A percentile compares a stretch with the other conserved stretches of the same genome.
These are phyloP conservation scores for Setaria italica DNA, from an alignment of 202 grass and related monocot genomes.

Conservation along the genomic window DNA sequence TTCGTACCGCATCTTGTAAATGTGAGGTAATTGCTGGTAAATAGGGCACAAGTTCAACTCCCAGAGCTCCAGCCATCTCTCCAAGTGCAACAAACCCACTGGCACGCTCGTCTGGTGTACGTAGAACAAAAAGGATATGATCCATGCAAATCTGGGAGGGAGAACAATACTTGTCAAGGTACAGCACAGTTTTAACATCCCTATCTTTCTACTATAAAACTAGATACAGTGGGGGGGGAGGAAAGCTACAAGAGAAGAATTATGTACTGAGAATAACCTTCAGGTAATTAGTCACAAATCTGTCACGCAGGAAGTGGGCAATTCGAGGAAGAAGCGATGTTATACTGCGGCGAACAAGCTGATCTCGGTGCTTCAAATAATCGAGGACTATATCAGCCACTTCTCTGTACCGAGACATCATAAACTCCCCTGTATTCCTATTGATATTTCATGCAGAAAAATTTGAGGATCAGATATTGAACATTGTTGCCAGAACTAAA, in stretches of 20 bases:
- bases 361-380: constrained; percentile 88
- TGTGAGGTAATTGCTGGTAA: constrained; percentile 78
- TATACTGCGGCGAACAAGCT: constrained; percentile 97
- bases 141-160: constrained; percentile 92
- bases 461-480: constrained; percentile 39
- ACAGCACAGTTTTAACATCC: neutral
- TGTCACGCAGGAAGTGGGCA: constrained; percentile 97
- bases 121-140: constrained; percentile 94
- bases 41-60: constrained; percentile 89
- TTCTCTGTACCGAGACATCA: constrained; percentile 99
- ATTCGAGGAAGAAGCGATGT: constrained; percentile 99
- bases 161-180: constrained; percentile 40
- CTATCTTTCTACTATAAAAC: neutral
- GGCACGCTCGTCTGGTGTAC: constrained; percentile 86
- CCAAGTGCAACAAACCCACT: constrained; percentile 98
- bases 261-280: constrained; percentile 63
- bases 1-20: constrained; percentile 86
- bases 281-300: constrained; percentile 96
- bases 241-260: neutral
- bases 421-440: constrained; percentile 99
- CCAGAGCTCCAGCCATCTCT: constrained; percentile 97
- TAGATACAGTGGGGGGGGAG: neutral
- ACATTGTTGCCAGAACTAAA: constrained; percentile 35
- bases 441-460: constrained; percentile 40
- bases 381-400: constrained; percentile 98